A percentile compares a stretch with the other conserved stretches of the same genome.
phyloP scores from a whole-genome alignment of 371 early-diverging fungal species.

The Saksenaea vasiformis region DNA sequence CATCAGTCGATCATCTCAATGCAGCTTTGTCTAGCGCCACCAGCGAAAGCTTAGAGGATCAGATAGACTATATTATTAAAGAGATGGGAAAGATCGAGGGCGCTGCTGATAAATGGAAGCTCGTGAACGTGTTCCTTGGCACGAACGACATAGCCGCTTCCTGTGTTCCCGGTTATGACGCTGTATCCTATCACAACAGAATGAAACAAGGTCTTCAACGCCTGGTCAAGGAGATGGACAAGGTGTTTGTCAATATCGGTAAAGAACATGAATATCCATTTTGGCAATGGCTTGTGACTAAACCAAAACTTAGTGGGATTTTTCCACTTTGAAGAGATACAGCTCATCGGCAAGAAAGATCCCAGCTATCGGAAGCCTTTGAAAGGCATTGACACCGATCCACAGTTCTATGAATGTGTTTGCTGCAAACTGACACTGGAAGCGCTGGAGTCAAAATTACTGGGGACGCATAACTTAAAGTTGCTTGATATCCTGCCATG shows the following conservation, averaged over 20 bases:
- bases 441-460: neutral
- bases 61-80: conserved; percentile 34
- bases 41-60: conserved; percentile 22
- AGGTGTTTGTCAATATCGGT: conserved; percentile 15
- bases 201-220: conserved; percentile 13
- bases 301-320: conserved; percentile 17
- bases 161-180: conserved; percentile 20
- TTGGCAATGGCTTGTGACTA: neutral
- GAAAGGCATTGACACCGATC: conserved; percentile 15
- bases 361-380: conserved; percentile 32
- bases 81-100: conserved; percentile 22
- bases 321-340: conserved; percentile 18
- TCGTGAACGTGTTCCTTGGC: conserved; percentile 38
- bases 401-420: conserved; percentile 29
- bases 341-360: conserved; percentile 8
- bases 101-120: conserved; percentile 29
- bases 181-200: neutral
- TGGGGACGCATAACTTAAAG: conserved; percentile 4
- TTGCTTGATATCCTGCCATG: neutral
- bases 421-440: conserved; percentile 22
- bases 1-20: conserved; percentile 16
- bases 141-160: conserved; percentile 31
- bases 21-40: conserved; percentile 35
- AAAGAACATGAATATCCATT: neutral
- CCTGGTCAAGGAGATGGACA: conserved; percentile 16